Base-by-base conservation (phyloP, 768 basidiomycete species). In the Suillus spraguei region DNA sequence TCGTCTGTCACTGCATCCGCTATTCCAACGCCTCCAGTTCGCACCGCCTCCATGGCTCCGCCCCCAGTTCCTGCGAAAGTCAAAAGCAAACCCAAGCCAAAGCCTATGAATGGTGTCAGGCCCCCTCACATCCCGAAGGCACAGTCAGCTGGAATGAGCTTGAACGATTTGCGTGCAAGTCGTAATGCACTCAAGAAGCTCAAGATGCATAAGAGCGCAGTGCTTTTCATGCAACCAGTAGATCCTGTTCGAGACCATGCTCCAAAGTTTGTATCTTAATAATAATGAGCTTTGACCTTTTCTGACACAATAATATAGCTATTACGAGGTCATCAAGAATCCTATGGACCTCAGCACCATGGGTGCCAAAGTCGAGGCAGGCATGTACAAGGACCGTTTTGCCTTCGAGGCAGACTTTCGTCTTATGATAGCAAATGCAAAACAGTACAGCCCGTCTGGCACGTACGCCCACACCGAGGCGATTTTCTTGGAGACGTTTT, bases 341-440 rank as follows among this genome's bases (percentile, higher is more conserved):
- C 97, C 97, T 1, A 98, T 99, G 94, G 97, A 99, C 71, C 81
- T 99, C 20, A 88, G 89, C 59, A 95, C 95, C 0, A 91, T 97
- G 81, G 80, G 83, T 33, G 90, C 90, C 42, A 98, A 97, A 73
- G 78, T 99, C 13, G 89, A 92, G 68, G 87, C 85, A 62, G 95
- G 95, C 7, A 84, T 90, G 76, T 99, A 98, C 78, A 84, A 87
- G 65, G 87, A 92, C 69, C 87, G 95, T 11, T 87, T 89, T 69
- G 89, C 83, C 16, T 97, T 99, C 74, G 88, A 89, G 66, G 80
- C 84, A 33, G 97, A 99, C 74, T 91, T 99, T 75, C 86, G 83
- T 63, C 84, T 97, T 60, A 94, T 99, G 88, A 85, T 95, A 54
- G 72, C 79, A 52, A 99, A 99, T 69, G 93, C 95, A 24, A 91